Conservation (phyloP, 768 basidiomycete species). For the Collybiopsis confluens region DNA sequence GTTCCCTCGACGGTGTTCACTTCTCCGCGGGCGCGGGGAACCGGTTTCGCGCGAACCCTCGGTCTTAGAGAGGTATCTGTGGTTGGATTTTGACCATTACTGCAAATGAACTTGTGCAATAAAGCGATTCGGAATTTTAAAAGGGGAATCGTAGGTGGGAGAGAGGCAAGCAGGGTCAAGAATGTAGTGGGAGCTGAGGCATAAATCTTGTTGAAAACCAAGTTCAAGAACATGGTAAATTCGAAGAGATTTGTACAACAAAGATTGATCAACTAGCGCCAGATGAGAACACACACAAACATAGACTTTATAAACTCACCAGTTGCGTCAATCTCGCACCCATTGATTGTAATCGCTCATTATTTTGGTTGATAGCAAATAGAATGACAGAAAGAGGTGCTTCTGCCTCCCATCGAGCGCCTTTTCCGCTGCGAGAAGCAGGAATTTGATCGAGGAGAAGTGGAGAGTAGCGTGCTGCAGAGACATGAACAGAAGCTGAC, state of each 20-base stretch:
- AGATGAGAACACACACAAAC: not conserved
- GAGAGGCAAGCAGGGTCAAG: constrained; percentile 25
- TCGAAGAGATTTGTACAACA: constrained; percentile 32
- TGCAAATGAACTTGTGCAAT: constrained; percentile 33
- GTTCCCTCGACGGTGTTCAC: constrained; percentile 3
- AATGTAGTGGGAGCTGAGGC: constrained; percentile 18
- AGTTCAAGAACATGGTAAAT: constrained; percentile 27
- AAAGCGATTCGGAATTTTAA: constrained; percentile 37
- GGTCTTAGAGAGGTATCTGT: constrained; percentile 20
- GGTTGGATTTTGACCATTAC: constrained; percentile 13
- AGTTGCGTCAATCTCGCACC: constrained; percentile 18
- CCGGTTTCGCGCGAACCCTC: constrained; percentile 18
- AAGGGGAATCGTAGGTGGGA: constrained; percentile 27
- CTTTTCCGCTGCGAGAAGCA: constrained; percentile 39
- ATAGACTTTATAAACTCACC: constrained; percentile 14
- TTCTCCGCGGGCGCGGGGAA: not conserved
- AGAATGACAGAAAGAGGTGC: constrained; percentile 33
- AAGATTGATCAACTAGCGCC: constrained; percentile 36
- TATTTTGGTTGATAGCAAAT: not conserved
- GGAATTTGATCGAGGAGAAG: constrained; percentile 60
- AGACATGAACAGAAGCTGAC: not conserved
- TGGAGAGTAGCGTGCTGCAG: constrained; percentile 37
- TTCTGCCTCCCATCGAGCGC: constrained; percentile 53
- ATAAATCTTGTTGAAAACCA: constrained; percentile 31
- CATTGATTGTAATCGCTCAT: constrained; percentile 8